Evolutionary conservation across 148 eudicot genomes (phyloP), one percentile per base, ranked within the genome.

Genomic region (Mesembryanthemum crystallinum): DNA sequence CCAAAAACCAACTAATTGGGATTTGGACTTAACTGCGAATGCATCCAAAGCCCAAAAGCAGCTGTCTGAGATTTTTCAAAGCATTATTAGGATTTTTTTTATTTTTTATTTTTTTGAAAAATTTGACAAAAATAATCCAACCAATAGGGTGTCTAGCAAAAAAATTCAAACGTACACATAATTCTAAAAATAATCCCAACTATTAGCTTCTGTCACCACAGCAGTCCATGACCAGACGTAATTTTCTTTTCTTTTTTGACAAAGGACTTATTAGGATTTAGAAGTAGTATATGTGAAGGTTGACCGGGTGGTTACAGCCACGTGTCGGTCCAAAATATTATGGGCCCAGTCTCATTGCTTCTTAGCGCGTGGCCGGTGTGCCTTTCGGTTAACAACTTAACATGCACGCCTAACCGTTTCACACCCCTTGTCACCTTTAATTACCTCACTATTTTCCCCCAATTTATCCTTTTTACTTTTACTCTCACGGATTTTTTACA

Each of bases 351-450:
- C 1, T 27, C 72, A 29, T 23, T 7, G 11, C 67, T 28, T 29
- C 61, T 13, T 14, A 30, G 73, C 64, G 62, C 72, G 29, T 80
- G 82, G 75, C 64, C 59, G 72, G 79, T 80, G 67, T 33, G 59
- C 21, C 83, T 81, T 81, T 81, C 73, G 45, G 80, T 51, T 81
- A 72, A 76, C 80, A 72, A 72, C 58, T 71, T 45, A 54, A 76
- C 68, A 71, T 80, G 75, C 49, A 69, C 32, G 45, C 54, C 78
- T 76, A 74, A 63, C 61, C 72, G 28, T 51, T 74, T 45, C 43
- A 42, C 58, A 33, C 55, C 67, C 8, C 51, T 27, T 45, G 58
- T 71, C 33, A 20, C 21, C 10, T 29, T 27, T 69, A 17, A 1
- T 57, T 57, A 21, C 4, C n/a, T 15, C 1, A 1, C 15, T 1